These are phyloP conservation scores for Calonectria pteridis DNA, from an alignment of 2,329 filamentous ascomycete genomes.

Conservation along the genomic window DNA sequence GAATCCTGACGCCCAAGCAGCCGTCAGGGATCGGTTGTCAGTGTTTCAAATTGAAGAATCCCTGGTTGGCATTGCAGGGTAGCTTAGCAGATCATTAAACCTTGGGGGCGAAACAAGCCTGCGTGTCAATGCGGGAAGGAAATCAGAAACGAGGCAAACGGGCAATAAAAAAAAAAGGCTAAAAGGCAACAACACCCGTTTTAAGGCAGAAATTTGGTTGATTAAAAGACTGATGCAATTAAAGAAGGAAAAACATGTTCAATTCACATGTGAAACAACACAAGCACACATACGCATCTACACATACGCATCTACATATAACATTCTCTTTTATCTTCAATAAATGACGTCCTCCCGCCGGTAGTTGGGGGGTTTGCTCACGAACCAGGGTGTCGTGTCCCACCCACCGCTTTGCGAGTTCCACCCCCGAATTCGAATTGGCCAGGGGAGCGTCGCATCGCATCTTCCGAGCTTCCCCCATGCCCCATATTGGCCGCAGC, in stretches of 20 bases:
- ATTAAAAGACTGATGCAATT: not conserved
- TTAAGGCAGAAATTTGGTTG: not conserved
- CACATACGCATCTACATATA: not conserved
- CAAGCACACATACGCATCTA: too few species aligned
- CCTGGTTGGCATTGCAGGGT: not conserved
- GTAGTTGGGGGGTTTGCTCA: not conserved
- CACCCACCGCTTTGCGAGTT: constrained; percentile 5
- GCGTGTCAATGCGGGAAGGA: not conserved
- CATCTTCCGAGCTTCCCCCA: constrained; percentile 13
- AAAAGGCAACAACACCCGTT: not conserved
- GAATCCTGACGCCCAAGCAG: not conserved
- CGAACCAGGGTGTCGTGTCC: constrained; percentile 2
- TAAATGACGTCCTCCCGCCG: not conserved
- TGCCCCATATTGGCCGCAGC: not conserved
- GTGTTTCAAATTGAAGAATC: not conserved
- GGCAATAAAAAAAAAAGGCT: not conserved
- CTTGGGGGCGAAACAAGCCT: not conserved
- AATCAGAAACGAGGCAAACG: not conserved
- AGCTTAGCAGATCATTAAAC: constrained; percentile 2
- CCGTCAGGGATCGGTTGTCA: not conserved
- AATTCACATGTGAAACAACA: not conserved
- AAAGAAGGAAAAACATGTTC: not conserved
- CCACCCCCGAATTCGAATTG: constrained; percentile 4
- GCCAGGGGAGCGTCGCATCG: constrained; percentile 10
- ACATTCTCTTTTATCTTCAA: not conserved